Evolutionary conservation across 257 asterid genomes (phyloP).

Genomic region (Fraxinus excelsior): DNA sequence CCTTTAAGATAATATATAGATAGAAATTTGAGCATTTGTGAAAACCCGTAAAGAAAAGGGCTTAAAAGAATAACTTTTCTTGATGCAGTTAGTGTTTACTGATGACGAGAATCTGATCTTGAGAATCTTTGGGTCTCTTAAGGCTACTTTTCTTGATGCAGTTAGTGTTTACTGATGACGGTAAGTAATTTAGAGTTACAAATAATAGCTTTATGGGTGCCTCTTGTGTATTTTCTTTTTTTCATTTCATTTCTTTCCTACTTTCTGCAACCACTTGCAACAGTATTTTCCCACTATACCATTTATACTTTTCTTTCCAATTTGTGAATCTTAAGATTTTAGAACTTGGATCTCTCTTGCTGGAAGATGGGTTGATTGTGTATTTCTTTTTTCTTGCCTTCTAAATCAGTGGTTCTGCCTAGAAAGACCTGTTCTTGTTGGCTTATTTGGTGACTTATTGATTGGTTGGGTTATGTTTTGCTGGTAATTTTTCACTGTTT

Average conservation of each 20-base stretch:
- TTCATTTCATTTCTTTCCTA: too few species aligned
- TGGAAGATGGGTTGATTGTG: slow-evolving; percentile 30
- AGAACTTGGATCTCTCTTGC: slow-evolving; percentile 15
- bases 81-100: slow-evolving; percentile 34
- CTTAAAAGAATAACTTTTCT: slow-evolving; percentile 20
- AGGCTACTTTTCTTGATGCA: slow-evolving; percentile 37
- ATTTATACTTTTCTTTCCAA: slow-evolving; percentile 23
- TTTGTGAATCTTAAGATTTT: slow-evolving; percentile 25
- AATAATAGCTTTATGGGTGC: slow-evolving; percentile 17
- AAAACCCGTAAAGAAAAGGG: slow-evolving; percentile 4
- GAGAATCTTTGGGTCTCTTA: slow-evolving; percentile 58
- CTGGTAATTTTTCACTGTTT: neutral
- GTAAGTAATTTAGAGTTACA: slow-evolving; percentile 33
- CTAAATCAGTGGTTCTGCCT: neutral
- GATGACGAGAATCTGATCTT: slow-evolving; percentile 45
- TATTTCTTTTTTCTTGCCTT: neutral
- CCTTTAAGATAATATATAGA: neutral
- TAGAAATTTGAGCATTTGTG: slow-evolving; percentile 26
- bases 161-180: slow-evolving; percentile 42
- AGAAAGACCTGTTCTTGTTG: neutral
- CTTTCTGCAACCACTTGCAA: slow-evolving; percentile 37
- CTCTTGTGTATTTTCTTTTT: slow-evolving; percentile 28
- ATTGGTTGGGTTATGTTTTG: neutral
- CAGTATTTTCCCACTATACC: slow-evolving; percentile 27
- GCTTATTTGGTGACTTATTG: neutral